A percentile compares a stretch with the other conserved stretches of the same genome.
Conservation (phyloP, 2,329 filamentous ascomycete genomes). For the Fusarium multiceps region DNA sequence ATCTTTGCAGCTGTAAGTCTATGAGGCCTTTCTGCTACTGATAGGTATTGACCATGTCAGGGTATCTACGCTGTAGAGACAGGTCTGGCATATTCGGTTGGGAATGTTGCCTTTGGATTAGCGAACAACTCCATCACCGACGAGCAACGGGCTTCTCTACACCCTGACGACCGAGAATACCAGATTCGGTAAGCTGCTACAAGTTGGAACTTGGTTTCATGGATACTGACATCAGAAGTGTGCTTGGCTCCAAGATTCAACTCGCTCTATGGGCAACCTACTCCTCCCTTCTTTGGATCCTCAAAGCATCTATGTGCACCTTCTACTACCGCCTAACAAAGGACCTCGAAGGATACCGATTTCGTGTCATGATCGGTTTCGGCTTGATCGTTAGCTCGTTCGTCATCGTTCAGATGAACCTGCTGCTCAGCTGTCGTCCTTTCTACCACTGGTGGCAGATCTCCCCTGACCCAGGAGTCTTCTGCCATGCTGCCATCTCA, state of each 20-base stretch:
- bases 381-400: constrained; percentile 61
- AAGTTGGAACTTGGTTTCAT: fast-evolving
- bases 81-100: constrained; percentile 62
- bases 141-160: constrained; percentile 58
- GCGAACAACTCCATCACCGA: constrained; percentile 69
- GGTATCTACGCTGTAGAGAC: constrained; percentile 64
- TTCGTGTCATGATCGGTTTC: constrained; percentile 63
- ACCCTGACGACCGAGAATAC: constrained; percentile 59
- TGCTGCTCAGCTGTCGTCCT: constrained; percentile 64
- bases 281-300: constrained; percentile 62
- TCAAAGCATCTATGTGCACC: constrained; percentile 67
- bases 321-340: constrained; percentile 67
- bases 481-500: constrained; percentile 63
- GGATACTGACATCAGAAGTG: constrained; percentile 46
- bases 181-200: constrained; percentile 46
- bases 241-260: constrained; percentile 67
- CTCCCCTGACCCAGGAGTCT: constrained; percentile 63
- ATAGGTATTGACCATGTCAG: constrained; percentile 46
- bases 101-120: constrained; percentile 60
- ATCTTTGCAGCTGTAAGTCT: constrained; percentile 60
- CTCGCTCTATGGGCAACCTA: constrained; percentile 67
- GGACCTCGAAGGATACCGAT: constrained; percentile 55
- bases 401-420: constrained; percentile 59
- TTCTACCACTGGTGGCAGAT: constrained; percentile 69
- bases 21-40: too few species aligned